These are phyloP conservation scores for Linnemannia schmuckeri DNA, from an alignment of 192 early-diverging fungal genomes.

Conservation along the genomic window DNA sequence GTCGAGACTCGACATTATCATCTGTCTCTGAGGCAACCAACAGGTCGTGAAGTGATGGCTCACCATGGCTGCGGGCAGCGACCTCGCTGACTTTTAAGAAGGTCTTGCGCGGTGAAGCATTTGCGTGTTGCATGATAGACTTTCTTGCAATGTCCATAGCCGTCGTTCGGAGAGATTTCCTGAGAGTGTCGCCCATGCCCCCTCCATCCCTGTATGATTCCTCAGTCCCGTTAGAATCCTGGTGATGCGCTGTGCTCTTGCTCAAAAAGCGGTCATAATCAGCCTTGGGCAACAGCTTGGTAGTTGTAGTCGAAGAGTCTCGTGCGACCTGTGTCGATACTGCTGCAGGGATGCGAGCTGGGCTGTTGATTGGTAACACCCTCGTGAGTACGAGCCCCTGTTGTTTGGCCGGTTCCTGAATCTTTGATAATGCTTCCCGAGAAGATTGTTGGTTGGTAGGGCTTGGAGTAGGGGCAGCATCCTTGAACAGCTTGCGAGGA, in stretches of 20 bases:
- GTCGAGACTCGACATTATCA: neutral
- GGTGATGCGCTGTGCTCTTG: neutral
- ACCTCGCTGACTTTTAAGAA: slow-evolving; percentile 24
- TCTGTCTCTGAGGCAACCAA: slow-evolving; percentile 22
- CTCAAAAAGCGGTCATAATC: slow-evolving; percentile 6
- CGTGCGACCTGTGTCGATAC: neutral
- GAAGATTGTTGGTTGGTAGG: neutral
- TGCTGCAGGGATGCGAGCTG: neutral
- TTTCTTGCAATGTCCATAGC: slow-evolving; percentile 40
- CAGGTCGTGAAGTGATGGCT: slow-evolving; percentile 19
- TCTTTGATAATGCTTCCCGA: neutral
- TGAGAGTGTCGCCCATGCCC: neutral
- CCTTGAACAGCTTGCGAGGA: slow-evolving; percentile 10
- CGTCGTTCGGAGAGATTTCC: neutral
- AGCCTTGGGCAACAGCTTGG: neutral
- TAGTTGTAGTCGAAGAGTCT: slow-evolving; percentile 3
- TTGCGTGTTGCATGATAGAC: slow-evolving; percentile 35
- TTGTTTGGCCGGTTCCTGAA: neutral
- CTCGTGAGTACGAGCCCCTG: slow-evolving; percentile 6
- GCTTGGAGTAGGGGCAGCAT: neutral
- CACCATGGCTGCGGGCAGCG: slow-evolving; percentile 15
- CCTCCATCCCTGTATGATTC: neutral
- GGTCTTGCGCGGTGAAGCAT: slow-evolving; percentile 16
- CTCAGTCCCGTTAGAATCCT: neutral
- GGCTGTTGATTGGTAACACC: slow-evolving; percentile 12